Conservation (phyloP, 2,329 filamentous ascomycete species). For the Curvularia sp. region DNA sequence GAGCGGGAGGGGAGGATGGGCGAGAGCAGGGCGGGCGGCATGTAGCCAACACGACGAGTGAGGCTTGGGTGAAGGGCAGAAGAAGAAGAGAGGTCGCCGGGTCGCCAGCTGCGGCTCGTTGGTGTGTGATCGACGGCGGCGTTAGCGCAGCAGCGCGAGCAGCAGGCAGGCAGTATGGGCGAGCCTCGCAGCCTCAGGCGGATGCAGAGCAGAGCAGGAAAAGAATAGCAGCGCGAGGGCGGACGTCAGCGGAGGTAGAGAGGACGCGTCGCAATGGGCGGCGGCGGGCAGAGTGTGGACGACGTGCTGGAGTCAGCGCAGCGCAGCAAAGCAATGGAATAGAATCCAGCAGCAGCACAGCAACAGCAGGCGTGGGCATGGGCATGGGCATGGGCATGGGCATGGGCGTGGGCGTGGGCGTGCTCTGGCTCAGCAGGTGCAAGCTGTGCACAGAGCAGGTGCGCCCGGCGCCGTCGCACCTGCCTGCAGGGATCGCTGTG, state of each 20-base stretch:
- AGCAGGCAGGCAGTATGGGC: too few relatives aligned
- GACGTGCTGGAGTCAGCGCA: neutral
- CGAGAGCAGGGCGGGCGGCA: constrained; percentile 8
- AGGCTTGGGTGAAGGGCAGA: constrained; percentile 13
- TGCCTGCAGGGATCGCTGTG: constrained; percentile 7
- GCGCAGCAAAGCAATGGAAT: neutral
- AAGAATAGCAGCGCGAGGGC: too few relatives aligned
- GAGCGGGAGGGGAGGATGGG: neutral
- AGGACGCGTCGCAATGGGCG: neutral
- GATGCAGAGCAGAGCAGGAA: neutral
- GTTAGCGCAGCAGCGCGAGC: constrained; percentile 8
- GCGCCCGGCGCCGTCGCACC: constrained; percentile 6
- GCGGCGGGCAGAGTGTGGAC: neutral
- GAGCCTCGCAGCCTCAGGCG: constrained; percentile 8
- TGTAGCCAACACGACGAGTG: constrained; percentile 19
- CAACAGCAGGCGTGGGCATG: neutral
- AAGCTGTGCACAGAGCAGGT: constrained; percentile 1
- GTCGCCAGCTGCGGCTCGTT: constrained; percentile 20
- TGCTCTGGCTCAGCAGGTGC: constrained; percentile 3
- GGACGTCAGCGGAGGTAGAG: neutral
- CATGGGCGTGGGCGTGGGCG: neutral
- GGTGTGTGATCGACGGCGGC: constrained; percentile 20
- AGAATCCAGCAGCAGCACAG: neutral
- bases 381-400: neutral
- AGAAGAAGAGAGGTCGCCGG: constrained; percentile 11